Base-by-base conservation (phyloP, 2,329 filamentous ascomycete species). In the Verticillium alfalfae region DNA sequence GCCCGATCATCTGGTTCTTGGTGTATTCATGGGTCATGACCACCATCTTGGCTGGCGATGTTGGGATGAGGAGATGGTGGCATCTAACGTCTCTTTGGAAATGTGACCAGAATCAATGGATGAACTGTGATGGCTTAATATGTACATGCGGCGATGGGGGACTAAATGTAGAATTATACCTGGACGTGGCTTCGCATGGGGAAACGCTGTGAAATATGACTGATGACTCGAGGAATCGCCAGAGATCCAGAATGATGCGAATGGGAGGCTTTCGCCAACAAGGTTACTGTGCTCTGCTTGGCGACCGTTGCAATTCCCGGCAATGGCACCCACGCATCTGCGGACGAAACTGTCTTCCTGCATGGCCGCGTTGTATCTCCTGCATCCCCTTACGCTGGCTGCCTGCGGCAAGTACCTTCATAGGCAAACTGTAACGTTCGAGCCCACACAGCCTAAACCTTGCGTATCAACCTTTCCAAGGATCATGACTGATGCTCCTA, bases 1-100 rank as follows among this genome's bases (percentile, higher is more conserved):
- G 60, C 18, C 57, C 60, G 36, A 65, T 59, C 60, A 63, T 63
- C 36, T 65, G 63, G 45, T 57, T 56, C 36, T 63, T 65, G 60
- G 63, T 59, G 49, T 54, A 59, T 34, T 64, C 61, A 16, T 41
- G 13, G 39, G 13, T 41, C 39, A 41, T 41, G 6, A 16, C 16
- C 12, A 41, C 39, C 39, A 41, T 41, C 6, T 31, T 31, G 26
- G 16, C 16, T 10, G 39, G 10, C 39, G 12, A 41, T 41, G 16
- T 16, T 41, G 39, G 39, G 39, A 41, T 15, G 3, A 15, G 12
- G 13, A 41, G 12, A 4, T 41, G 39, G 16, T 41, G 39, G 39
- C 16, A 41, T 16, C 39, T 41, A n/a, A 16, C 16, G 6, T 41
- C 16, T 41, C 39, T 12, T 41, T 41, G 39, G 39, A 41, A 16